These are phyloP conservation scores for Benincasa hispida DNA, from an alignment of 306 rosid genomes.

Conservation along the genomic window DNA sequence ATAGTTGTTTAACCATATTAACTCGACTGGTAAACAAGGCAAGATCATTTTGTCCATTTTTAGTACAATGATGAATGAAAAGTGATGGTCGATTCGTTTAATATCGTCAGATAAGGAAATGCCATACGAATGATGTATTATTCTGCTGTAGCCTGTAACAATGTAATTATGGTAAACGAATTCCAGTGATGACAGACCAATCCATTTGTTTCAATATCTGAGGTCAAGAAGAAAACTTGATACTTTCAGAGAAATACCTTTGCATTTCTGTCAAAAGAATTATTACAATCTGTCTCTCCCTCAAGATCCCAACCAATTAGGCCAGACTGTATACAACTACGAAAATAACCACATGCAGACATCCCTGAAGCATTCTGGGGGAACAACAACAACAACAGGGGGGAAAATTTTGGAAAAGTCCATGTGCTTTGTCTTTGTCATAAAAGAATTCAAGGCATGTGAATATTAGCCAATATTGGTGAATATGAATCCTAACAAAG, in stretches of 20 bases:
- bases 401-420: not conserved
- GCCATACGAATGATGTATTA: not conserved
- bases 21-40: too few species aligned
- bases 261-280: slow-evolving; percentile 1
- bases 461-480: not conserved
- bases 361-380: not conserved
- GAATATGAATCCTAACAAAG: not conserved
- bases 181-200: not conserved
- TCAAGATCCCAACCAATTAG: not conserved
- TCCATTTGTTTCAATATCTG: not conserved
- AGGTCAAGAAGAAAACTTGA: not conserved
- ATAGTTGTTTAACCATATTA: too few species aligned
- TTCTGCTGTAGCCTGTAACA: too few species aligned
- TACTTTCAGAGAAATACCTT: not conserved
- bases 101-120: not conserved
- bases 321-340: not conserved
- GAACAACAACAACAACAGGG: not conserved
- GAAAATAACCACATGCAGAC: not conserved
- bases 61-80: not conserved
- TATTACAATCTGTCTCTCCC: not conserved
- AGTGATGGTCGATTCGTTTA: not conserved
- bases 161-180: not conserved
- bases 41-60: too few species aligned
- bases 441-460: not conserved
- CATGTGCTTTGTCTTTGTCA: not conserved